A percentile compares a stretch with the other conserved stretches of the same genome.
Evolutionary conservation across 495 filamentous ascomycete species (phyloP).

Genomic region (Penicillium parvum): DNA sequence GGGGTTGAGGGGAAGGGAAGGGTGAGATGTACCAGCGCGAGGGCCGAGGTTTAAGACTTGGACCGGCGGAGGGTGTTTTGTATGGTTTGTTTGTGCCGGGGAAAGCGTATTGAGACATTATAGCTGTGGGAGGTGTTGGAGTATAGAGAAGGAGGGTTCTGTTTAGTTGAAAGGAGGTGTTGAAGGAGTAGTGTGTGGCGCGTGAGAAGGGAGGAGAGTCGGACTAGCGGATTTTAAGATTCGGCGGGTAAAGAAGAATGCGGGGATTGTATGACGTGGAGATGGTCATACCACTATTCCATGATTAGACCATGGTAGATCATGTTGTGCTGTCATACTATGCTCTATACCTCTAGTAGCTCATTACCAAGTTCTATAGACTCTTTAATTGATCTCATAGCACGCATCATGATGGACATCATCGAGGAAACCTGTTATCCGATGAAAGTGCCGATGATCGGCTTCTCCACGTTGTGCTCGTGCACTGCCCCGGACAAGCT

Average conservation of each 20-base stretch:
- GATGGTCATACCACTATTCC: too few species aligned
- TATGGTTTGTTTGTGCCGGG: slow-evolving; percentile 18
- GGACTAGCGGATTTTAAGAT: slow-evolving; percentile 14
- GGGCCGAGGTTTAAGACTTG: slow-evolving; percentile 15
- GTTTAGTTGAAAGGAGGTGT: not conserved
- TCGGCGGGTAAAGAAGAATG: slow-evolving; percentile 14
- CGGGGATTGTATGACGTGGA: slow-evolving; percentile 28
- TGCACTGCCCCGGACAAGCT: not conserved
- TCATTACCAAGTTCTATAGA: too few species aligned
- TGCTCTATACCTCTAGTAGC: too few species aligned
- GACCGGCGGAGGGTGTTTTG: slow-evolving; percentile 9
- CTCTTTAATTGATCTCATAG: too few species aligned
- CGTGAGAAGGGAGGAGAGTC: slow-evolving; percentile 8
- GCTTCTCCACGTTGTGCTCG: not conserved
- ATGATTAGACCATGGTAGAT: too few species aligned
- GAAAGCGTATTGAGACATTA: slow-evolving; percentile 26
- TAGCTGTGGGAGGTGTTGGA: not conserved
- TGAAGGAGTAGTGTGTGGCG: slow-evolving; percentile 3
- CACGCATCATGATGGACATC: too few species aligned
- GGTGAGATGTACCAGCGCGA: slow-evolving; percentile 16
- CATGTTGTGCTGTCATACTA: too few species aligned
- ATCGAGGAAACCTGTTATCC: too few species aligned
- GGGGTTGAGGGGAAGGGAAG: not conserved
- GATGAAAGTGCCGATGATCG: not conserved
- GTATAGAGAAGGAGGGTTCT: not conserved